Percentiles rank a stretch among this genome's conserved stretches.
Evolutionary conservation across 768 basidiomycete species (phyloP).

Genomic region (Zangia roseola): DNA sequence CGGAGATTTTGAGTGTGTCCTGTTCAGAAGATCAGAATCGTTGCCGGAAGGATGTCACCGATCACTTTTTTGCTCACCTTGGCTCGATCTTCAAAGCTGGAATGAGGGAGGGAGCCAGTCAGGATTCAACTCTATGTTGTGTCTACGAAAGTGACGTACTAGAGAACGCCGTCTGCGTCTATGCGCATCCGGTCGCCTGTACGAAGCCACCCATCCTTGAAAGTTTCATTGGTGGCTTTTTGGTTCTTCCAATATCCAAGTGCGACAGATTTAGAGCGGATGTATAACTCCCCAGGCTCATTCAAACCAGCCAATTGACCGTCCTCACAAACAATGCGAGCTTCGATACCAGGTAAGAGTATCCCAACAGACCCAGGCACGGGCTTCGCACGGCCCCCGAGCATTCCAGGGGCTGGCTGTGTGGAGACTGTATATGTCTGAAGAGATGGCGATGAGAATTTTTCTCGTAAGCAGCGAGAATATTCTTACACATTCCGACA

Average conservation of each 20-base stretch:
- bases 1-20: slow-evolving; percentile 82
- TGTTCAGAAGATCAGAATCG: slow-evolving; percentile 19
- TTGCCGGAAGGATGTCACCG: no score
- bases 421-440: slow-evolving; percentile 56
- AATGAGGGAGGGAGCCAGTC: not conserved
- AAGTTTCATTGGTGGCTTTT: slow-evolving; percentile 63
- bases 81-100: slow-evolving; percentile 75
- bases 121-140: not conserved
- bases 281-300: slow-evolving; percentile 67
- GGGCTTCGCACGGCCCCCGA: slow-evolving; percentile 42
- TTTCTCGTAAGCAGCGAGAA: not conserved
- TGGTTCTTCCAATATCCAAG: slow-evolving; percentile 75
- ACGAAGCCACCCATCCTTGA: slow-evolving; percentile 66
- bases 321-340: slow-evolving; percentile 57
- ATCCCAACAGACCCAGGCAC: slow-evolving; percentile 52
- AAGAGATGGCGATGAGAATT: slow-evolving; percentile 1
- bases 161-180: slow-evolving; percentile 61
- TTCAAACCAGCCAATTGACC: slow-evolving; percentile 50
- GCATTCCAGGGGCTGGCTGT: slow-evolving; percentile 44
- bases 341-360: slow-evolving; percentile 63
- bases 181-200: slow-evolving; percentile 73
- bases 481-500: slow-evolving; percentile 61
- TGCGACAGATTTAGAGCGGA: slow-evolving; percentile 54
- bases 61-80: slow-evolving; percentile 48
- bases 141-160: slow-evolving; percentile 39